A percentile compares a stretch with the other conserved stretches of the same genome.
Conservation (phyloP, 2,329 filamentous ascomycete genomes). For the Penicillium concentricum region DNA sequence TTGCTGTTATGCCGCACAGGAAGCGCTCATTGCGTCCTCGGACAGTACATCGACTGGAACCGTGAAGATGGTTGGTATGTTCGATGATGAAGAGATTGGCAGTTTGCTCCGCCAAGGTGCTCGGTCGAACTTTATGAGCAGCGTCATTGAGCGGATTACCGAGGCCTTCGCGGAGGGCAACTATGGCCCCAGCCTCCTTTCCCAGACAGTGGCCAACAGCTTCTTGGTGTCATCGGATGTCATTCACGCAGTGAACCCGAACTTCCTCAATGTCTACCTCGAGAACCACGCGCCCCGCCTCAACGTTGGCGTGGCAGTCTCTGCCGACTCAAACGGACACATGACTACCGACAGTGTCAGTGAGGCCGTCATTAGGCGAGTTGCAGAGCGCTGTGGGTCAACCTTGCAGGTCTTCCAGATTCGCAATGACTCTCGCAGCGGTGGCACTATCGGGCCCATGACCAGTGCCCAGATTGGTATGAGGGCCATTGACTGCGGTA, state of each 20-base stretch:
- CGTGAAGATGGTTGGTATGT: slow-evolving; percentile 88
- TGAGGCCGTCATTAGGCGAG: slow-evolving; percentile 72
- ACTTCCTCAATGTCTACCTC: slow-evolving; percentile 82
- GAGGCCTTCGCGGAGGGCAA: slow-evolving; percentile 55
- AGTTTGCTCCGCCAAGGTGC: slow-evolving; percentile 88
- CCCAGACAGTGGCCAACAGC: slow-evolving; percentile 83
- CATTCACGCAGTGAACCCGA: slow-evolving; percentile 90
- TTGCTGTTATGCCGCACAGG: slow-evolving; percentile 87
- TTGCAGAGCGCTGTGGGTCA: slow-evolving; percentile 71
- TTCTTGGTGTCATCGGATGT: slow-evolving; percentile 94
- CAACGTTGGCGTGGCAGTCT: slow-evolving; percentile 81
- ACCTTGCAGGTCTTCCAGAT: slow-evolving; percentile 90
- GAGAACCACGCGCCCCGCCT: slow-evolving; percentile 81
- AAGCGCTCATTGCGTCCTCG: slow-evolving; percentile 72
- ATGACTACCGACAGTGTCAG: slow-evolving; percentile 94
- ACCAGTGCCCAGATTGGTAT: slow-evolving; percentile 78
- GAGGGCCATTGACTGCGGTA: slow-evolving; percentile 79
- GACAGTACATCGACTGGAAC: slow-evolving; percentile 54
- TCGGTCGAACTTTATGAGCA: slow-evolving; percentile 80
- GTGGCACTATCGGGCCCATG: slow-evolving; percentile 94
- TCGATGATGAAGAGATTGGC: slow-evolving; percentile 96
- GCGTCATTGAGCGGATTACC: slow-evolving; percentile 75
- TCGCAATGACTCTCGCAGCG: slow-evolving; percentile 82
- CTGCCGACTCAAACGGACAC: slow-evolving; percentile 83
- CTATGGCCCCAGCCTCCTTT: slow-evolving; percentile 59